Evolutionary conservation across 441 rosid species (phyloP), one percentile per base, ranked within the genome.

Genomic region (Hura crepitans): DNA sequence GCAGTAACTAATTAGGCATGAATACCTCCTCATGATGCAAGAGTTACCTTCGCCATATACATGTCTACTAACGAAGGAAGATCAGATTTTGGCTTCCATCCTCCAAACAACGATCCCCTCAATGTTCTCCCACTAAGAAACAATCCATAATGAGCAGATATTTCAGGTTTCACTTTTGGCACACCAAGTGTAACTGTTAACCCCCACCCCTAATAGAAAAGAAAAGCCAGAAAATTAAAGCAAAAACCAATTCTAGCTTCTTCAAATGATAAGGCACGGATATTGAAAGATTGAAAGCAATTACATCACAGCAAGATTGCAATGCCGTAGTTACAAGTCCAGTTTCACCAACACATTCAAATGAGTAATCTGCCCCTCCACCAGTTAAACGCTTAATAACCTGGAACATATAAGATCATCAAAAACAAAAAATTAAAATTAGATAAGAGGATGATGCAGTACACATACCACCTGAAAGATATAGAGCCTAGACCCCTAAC

Each of bases 1-100:
- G 28, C 12, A 23, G 63, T 3, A 12, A 47, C 53, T 13, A 31
- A 53, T 12, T 4, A 37, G 17, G 30, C 31, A 17, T 10, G 10
- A 35, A 54, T 2, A n/a, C n/a, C n/a, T n/a, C n/a, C n/a, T 20
- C 27, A 11, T 45, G 39, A 62, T 61, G 23, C 51, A 4, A 14
- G 54, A 47, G 55, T 37, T 82, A 87, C 98, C 91, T 89, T 84
- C 47, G 87, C 89, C 81, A 87, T 73, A 71, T 94, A 94, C 86
- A 80, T 86, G 72, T 92, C 84, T 10, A 92, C 83, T 74, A 94
- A 72, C 23, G 84, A 83, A 58, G 99, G 97, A 74, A 94, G 80
- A 77, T 92, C 91, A 37, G 99, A 83, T 80, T 92, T 94, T 23
- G 97, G 99, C 70, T 82, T 94, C 94, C 96, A 90, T 59, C 94